Evolutionary conservation across 164 flowering plant genomes (phyloP), one percentile per base, ranked within the genome.

Genomic region (Nymphaea colorata): DNA sequence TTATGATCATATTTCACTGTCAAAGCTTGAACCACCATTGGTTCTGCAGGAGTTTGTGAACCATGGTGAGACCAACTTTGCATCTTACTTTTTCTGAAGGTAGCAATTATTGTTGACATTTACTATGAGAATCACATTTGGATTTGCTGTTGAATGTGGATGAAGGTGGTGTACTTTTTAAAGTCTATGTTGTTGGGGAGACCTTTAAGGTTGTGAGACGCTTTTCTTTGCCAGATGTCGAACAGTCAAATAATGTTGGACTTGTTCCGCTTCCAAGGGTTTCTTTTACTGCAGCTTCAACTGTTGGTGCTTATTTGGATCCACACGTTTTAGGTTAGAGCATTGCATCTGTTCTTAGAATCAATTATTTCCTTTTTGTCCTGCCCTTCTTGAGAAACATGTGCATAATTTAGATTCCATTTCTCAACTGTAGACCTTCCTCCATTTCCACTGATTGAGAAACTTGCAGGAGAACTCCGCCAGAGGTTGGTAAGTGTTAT

Each of bases 21-120:
- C 78, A 62, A 85, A 86, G 71, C 92, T 94, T 43, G 98, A 91
- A 60, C 90, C 96, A 63, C 99, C 99, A 6, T 86, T 94, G 76
- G 99, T 94, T 73, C 81, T 94, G 62, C 98, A 94, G 79, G 99
- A 94, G 79, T 94, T 94, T 74, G 93, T 94, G 63, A 94, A 94
- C 70, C 99, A 94, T 80, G 99, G 99, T 94, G 83, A 12, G 11
- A 63, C 57, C 41, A 16, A 15, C 5, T 41, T 11, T 3, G 57
- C 14, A 15, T 51, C 14, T 51, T 3, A 7, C 10, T 51, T 25
- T 0, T 25, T 25, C 36, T 25, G 36, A 1, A 25, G 36, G 36
- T 25, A 25, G 36, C 0, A 25, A 25, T 25, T 25, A 25, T 25
- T 25, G 36, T 25, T 25, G 36, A 25, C 36, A 25, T 25, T 25